A percentile compares a stretch with the other conserved stretches of the same genome.
These are phyloP conservation scores for Sphaerosporella brunnea DNA, from an alignment of 495 filamentous ascomycete species.

Conservation along the genomic window DNA sequence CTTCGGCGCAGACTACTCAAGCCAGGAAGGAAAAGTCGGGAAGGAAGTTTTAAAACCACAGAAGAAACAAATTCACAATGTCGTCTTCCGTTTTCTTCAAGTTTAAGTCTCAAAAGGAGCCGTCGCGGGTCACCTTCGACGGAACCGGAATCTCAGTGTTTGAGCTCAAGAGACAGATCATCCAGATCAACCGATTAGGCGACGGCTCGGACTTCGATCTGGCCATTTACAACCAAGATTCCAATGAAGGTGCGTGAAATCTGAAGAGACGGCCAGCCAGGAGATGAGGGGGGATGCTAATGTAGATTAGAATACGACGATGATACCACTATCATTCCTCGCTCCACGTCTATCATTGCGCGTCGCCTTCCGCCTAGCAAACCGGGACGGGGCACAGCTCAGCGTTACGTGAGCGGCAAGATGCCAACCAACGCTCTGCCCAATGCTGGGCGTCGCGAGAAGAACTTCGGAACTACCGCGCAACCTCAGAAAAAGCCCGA, in stretches of 20 bases:
- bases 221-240: conserved; percentile 77
- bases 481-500: conserved; percentile 37
- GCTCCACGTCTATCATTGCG: conserved; percentile 84
- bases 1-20: too few species aligned
- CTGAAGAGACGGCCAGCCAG: neutral
- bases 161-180: conserved; percentile 96
- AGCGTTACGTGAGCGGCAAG: conserved; percentile 91
- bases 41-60: too few species aligned
- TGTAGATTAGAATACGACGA: conserved; percentile 73
- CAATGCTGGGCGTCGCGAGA: conserved; percentile 42
- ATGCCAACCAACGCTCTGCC: conserved; percentile 79
- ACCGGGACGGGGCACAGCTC: conserved; percentile 67
- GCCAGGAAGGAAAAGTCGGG: too few species aligned
- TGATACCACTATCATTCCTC: conserved; percentile 85
- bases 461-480: conserved; percentile 29
- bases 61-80: conserved; percentile 41
- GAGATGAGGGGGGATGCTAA: neutral
- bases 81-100: conserved; percentile 98
- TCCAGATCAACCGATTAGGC: conserved; percentile 74
- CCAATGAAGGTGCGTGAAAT: conserved; percentile 59
- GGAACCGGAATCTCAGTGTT: conserved; percentile 97
- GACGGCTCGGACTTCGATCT: conserved; percentile 96
- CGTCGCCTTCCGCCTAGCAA: conserved; percentile 67
- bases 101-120: conserved; percentile 98
- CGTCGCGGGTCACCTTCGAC: conserved; percentile 86